A percentile compares a stretch with the other conserved stretches of the same genome.
These are phyloP conservation scores for Nymphaea colorata DNA, from an alignment of 164 flowering plant species.

Conservation along the genomic window DNA sequence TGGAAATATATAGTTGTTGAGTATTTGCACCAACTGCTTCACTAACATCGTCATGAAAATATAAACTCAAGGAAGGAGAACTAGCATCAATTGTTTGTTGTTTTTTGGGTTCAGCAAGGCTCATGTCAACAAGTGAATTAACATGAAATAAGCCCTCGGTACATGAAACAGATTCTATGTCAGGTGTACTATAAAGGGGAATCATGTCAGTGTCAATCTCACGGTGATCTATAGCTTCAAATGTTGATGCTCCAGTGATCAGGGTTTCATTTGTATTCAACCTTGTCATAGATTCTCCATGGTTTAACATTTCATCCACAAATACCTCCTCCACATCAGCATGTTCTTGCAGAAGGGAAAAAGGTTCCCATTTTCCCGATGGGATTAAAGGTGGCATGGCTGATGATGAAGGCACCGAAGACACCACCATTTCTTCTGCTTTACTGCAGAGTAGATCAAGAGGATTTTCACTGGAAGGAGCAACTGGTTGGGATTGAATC, in stretches of 20 bases:
- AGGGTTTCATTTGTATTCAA: conserved; percentile 52
- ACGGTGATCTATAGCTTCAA: conserved; percentile 32
- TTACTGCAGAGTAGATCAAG: conserved; percentile 61
- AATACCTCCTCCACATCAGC: not conserved
- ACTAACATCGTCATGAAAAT: not conserved
- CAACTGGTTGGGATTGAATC: conserved; percentile 44
- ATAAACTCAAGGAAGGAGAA: not conserved
- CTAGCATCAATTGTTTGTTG: not conserved
- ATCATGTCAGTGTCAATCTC: conserved; percentile 49
- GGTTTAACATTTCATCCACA: conserved; percentile 37
- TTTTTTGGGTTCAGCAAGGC: not conserved
- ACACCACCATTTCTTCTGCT: conserved; percentile 34
- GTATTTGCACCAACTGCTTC: not conserved
- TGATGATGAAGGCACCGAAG: conserved; percentile 84
- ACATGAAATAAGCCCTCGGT: not conserved
- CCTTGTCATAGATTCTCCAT: conserved; percentile 47
- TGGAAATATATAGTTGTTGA: not conserved
- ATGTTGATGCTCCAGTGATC: conserved; percentile 43
- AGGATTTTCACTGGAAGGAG: conserved; percentile 45
- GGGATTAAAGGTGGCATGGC: conserved; percentile 65
- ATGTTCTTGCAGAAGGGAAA: conserved; percentile 69
- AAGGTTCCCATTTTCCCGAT: conserved; percentile 64
- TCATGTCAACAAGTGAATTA: not conserved
- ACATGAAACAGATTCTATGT: not conserved
- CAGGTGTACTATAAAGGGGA: conserved; percentile 25